Conservation (phyloP, 2,329 filamentous ascomycete genomes). For the Hymenoscyphus occultus region DNA sequence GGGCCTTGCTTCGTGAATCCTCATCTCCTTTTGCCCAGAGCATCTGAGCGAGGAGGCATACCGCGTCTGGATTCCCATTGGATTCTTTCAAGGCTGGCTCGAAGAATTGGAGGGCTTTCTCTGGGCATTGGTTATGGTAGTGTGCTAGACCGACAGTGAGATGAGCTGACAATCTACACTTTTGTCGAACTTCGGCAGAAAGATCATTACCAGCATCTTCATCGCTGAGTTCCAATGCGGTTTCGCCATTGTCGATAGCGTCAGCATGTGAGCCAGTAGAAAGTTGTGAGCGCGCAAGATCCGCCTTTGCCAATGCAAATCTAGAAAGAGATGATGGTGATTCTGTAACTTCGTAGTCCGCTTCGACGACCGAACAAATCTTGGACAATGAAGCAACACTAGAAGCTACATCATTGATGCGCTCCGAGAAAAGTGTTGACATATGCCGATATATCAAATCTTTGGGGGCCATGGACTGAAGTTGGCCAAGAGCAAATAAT, state of each 20-base stretch:
- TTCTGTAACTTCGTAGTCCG: slow-evolving; percentile 81
- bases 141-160: slow-evolving; percentile 81
- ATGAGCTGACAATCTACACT: slow-evolving; percentile 77
- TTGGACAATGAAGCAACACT: slow-evolving; percentile 62
- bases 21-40: slow-evolving; percentile 85
- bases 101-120: slow-evolving; percentile 75
- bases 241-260: slow-evolving; percentile 77
- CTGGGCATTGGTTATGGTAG: slow-evolving; percentile 65
- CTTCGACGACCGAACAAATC: slow-evolving; percentile 69
- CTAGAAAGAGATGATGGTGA: slow-evolving; percentile 68
- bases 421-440: slow-evolving; percentile 75
- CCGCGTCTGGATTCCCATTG: slow-evolving; percentile 72
- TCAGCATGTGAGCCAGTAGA: slow-evolving; percentile 61
- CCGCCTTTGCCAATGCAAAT: slow-evolving; percentile 81
- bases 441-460: slow-evolving; percentile 76
- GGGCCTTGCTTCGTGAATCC: slow-evolving; percentile 70
- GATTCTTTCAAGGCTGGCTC: slow-evolving; percentile 76
- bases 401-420: slow-evolving; percentile 64
- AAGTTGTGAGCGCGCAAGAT: slow-evolving; percentile 81
- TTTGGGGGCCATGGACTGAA: slow-evolving; percentile 66
- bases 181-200: slow-evolving; percentile 60
- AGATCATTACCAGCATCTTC: slow-evolving; percentile 69
- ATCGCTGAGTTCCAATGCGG: slow-evolving; percentile 72
- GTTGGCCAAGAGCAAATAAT: slow-evolving; percentile 82
- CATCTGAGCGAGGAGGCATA: slow-evolving; percentile 85